Evolutionary conservation across 2,329 filamentous ascomycete genomes (phyloP).

Genomic region (Colletotrichum chrysophilum): DNA sequence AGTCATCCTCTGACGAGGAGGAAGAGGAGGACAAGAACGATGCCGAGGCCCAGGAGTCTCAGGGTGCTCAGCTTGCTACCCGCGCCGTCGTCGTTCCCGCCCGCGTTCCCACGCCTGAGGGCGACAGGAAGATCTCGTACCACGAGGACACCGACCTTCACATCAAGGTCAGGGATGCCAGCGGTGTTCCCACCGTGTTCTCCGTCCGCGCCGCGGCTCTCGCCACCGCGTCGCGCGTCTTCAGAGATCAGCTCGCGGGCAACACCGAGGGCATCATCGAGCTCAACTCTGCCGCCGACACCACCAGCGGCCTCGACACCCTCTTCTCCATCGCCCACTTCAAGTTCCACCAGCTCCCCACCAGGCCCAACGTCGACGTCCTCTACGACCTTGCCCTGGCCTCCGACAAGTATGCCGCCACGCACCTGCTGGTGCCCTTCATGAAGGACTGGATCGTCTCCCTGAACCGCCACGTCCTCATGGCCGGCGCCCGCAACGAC

Average conservation of each 20-base stretch:
- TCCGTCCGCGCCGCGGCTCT: constrained; percentile 9
- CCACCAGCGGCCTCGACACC: neutral
- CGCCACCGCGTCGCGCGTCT: constrained; percentile 10
- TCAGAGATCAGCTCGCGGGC: constrained; percentile 3
- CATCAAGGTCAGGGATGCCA: constrained; percentile 7
- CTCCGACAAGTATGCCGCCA: constrained; percentile 15
- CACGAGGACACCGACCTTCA: constrained; percentile 16
- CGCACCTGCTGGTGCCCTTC: constrained; percentile 19
- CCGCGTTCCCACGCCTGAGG: constrained; percentile 8
- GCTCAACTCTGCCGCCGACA: constrained; percentile 12
- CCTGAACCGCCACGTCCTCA: constrained; percentile 19
- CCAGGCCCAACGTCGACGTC: constrained; percentile 10
- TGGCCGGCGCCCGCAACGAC: constrained; percentile 20
- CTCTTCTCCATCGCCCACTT: constrained; percentile 19
- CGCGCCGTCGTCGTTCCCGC: constrained; percentile 8
- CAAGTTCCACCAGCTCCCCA: constrained; percentile 20
- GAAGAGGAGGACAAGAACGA: constrained; percentile 9
- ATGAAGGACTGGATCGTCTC: constrained; percentile 20
- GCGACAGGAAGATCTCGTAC: constrained; percentile 7
- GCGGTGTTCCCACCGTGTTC: neutral
- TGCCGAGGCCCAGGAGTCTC: neutral
- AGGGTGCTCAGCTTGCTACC: constrained; percentile 15
- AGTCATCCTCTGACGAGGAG: constrained; percentile 14
- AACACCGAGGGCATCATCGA: constrained; percentile 6
- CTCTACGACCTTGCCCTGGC: constrained; percentile 18